These are phyloP conservation scores for Rhododendron williamsianum DNA, from an alignment of 148 eudicot species.

Conservation along the genomic window DNA sequence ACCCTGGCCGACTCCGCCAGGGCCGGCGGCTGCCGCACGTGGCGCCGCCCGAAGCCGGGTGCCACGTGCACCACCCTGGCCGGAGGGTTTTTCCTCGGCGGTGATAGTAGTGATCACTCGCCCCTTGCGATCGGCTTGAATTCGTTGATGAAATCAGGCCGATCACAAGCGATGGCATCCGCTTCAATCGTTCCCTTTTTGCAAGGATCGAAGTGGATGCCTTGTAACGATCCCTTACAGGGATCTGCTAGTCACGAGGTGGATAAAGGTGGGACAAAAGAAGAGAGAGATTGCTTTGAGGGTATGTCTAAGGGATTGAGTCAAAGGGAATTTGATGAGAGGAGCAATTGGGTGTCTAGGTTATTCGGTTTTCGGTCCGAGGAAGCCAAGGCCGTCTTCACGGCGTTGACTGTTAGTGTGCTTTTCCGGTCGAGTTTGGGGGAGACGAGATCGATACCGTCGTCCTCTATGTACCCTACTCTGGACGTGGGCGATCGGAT, in stretches of 20 bases:
- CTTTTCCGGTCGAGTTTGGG: constrained; percentile 67
- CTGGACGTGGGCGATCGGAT: constrained; percentile 81
- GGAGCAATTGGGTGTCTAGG: constrained; percentile 44
- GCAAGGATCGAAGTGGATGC: constrained; percentile 59
- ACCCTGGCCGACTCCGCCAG: constrained; percentile 50
- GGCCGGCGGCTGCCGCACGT: not conserved
- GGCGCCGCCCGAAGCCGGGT: constrained; percentile 7
- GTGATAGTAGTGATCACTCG: constrained; percentile 11
- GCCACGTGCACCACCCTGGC: constrained; percentile 34
- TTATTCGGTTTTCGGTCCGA: constrained; percentile 49
- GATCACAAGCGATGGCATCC: constrained; percentile 19
- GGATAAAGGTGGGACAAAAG: constrained; percentile 40
- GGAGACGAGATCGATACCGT: constrained; percentile 81
- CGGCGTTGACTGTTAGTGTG: constrained; percentile 68
- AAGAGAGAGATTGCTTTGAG: constrained; percentile 3
- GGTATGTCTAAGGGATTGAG: constrained; percentile 11
- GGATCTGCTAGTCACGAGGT: constrained; percentile 22
- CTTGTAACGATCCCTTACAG: constrained; percentile 43
- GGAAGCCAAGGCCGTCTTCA: constrained; percentile 80
- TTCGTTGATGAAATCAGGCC: constrained; percentile 38
- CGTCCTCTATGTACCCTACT: constrained; percentile 79
- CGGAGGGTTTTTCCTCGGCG: constrained; percentile 27
- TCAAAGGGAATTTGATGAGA: constrained; percentile 14
- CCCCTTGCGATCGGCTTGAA: constrained; percentile 39
- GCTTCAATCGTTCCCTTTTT: constrained; percentile 44